These are phyloP conservation scores for Plenodomus tracheiphilus DNA, from an alignment of 2,329 filamentous ascomycete genomes.

Conservation along the genomic window DNA sequence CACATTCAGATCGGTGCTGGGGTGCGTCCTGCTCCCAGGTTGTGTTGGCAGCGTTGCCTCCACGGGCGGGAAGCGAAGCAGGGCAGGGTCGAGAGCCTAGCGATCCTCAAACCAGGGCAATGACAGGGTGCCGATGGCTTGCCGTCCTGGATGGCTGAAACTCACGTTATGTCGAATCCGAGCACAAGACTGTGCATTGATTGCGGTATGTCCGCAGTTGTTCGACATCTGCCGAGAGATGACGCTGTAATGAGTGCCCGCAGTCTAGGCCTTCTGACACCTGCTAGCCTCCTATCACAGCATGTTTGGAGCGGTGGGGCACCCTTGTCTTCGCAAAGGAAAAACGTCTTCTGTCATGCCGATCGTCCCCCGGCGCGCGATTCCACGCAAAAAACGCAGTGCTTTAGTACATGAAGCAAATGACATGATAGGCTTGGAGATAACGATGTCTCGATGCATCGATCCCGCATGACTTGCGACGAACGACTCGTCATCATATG, in stretches of 20 bases:
- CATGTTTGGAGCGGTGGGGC: constrained; percentile 11
- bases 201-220: not conserved
- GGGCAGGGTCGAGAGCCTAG: constrained; percentile 46
- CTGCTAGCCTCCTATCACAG: constrained; percentile 14
- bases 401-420: constrained; percentile 21
- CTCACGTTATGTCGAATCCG: not conserved
- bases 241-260: constrained; percentile 2
- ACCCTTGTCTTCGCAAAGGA: constrained; percentile 17
- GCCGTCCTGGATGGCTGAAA: not conserved
- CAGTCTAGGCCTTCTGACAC: constrained; percentile 8
- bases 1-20: constrained; percentile 16
- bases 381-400: not conserved
- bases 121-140: constrained; percentile 10
- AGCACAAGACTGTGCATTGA: constrained; percentile 6
- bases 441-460: not conserved
- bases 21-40: constrained; percentile 25
- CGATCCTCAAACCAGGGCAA: constrained; percentile 34
- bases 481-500: not conserved
- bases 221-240: constrained; percentile 3
- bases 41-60: constrained; percentile 30
- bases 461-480: not conserved
- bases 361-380: constrained; percentile 19
- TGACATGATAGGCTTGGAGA: constrained; percentile 17
- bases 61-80: constrained; percentile 33
- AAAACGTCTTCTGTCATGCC: constrained; percentile 27